Evolutionary conservation across 768 basidiomycete species (phyloP), one percentile per base, ranked within the genome.

Genomic region (Strobilomyces echinocephalus): DNA sequence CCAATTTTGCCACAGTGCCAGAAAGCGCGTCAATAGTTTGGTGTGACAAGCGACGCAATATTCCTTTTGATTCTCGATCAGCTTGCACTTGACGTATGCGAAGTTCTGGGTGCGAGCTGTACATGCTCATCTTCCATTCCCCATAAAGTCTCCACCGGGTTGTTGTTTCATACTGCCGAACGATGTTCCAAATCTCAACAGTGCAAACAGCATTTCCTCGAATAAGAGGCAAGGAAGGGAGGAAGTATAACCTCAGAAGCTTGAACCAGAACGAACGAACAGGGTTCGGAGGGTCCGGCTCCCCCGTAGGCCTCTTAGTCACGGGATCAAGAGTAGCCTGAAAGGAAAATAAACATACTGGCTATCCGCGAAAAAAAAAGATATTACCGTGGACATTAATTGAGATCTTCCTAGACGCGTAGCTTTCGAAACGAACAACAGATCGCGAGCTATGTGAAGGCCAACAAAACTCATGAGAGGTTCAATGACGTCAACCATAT

Each of bases 101-200:
- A 41, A 95, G 78, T 65, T 90, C 88, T 18, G 90, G 83, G 71
- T 93, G 84, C 15, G 82, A 82, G 55, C 78, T 79, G 69, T 93
- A 91, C 20, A 74, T 78, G 43, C 73, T 73, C 35, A 81, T 75
- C 69, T 87, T 88, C 97, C 97, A 98, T 73, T 97, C 95, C 39
- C 94, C 97, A 63, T 99, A 99, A 31, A 99, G 75, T 44, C 79
- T 80, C 87, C 93, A 99, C 9, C 97, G 90, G 21, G 80, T 74
- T 7, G 85, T 81, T 49, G 84, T 85, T 52, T 89, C 85, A 65
- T 87, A 91, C 57, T 83, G 81, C 38, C 83, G 78, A 45, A 98
- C 80, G 48, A 98, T 83, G 53, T 85, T 83, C 97, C 97, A 99
- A 8, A 97, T 78, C 62, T 97, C 95, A 42, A 88, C 86, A 26